Evolutionary conservation across 2,329 filamentous ascomycete species (phyloP).

Genomic region (Cercospora sp.): DNA sequence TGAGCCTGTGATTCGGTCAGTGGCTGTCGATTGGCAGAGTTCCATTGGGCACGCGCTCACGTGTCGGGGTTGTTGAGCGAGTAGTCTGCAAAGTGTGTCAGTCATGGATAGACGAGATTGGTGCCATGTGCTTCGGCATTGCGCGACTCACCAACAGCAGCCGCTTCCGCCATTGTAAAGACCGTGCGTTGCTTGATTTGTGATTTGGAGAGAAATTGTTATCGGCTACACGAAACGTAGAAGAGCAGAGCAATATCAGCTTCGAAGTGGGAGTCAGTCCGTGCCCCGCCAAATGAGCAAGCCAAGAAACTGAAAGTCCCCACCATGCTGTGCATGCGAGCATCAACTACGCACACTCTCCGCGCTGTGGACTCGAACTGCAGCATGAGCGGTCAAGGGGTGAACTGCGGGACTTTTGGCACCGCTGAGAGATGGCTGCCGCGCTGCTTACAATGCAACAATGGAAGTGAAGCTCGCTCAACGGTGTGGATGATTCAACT

Average conservation of each 20-base stretch:
- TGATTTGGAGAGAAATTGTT: neutral
- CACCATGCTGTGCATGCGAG: slow-evolving; percentile 2
- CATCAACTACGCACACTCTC: neutral
- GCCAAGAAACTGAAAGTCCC: slow-evolving; percentile 5
- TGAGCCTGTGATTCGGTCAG: slow-evolving; percentile 91
- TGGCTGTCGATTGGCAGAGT: slow-evolving; percentile 63
- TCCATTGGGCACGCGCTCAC: slow-evolving; percentile 29
- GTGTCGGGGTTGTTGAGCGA: slow-evolving; percentile 42
- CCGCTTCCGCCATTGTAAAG: slow-evolving; percentile 32
- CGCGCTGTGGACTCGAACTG: neutral
- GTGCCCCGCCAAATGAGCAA: slow-evolving; percentile 1
- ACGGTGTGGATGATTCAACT: neutral
- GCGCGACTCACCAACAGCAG: slow-evolving; percentile 30
- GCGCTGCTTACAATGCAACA: neutral
- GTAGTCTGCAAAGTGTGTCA: slow-evolving; percentile 36
- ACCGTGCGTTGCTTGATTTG: slow-evolving; percentile 11
- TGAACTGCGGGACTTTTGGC: slow-evolving; percentile 5
- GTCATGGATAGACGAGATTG: slow-evolving; percentile 4
- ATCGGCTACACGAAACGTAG: slow-evolving; percentile 4
- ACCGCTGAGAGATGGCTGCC: neutral
- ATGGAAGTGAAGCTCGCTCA: neutral
- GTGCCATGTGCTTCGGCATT: neutral
- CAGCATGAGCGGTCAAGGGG: slow-evolving; percentile 11
- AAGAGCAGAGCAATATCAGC: slow-evolving; percentile 1
- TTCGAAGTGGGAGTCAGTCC: slow-evolving; percentile 8